Evolutionary conservation across 225 moss, liverwort and hornwort genomes (phyloP).

Genomic region (Bryoerythrophyllum caledonicum): DNA sequence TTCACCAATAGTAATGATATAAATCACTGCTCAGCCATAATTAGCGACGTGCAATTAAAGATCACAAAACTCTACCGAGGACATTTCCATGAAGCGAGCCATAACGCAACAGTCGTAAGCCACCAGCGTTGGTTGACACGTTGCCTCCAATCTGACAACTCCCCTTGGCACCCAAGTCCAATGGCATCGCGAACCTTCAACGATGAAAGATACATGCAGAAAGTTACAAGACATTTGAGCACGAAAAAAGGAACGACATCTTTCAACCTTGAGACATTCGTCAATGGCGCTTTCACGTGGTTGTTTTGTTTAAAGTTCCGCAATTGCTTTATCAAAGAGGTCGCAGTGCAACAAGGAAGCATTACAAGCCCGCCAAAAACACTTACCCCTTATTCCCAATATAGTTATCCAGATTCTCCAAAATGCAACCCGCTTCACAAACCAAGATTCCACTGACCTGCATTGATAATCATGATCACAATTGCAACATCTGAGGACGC

Average conservation of each 20-base stretch:
- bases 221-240: slow-evolving; percentile 18
- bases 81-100: slow-evolving; percentile 96
- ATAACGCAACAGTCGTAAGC: slow-evolving; percentile 87
- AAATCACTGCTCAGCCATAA: slow-evolving; percentile 13
- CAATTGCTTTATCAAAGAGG: background rate
- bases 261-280: slow-evolving; percentile 19
- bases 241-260: slow-evolving; percentile 7
- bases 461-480: slow-evolving; percentile 31
- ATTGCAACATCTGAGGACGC: slow-evolving; percentile 20
- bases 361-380: slow-evolving; percentile 14
- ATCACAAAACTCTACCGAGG: slow-evolving; percentile 56
- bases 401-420: slow-evolving; percentile 83
- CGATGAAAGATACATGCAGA: slow-evolving; percentile 22
- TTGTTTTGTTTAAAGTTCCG: slow-evolving; percentile 1
- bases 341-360: slow-evolving; percentile 8
- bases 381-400: slow-evolving; percentile 71
- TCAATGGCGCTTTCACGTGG: slow-evolving; percentile 20
- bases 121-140: slow-evolving; percentile 96
- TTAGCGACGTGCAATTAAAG: slow-evolving; percentile 12
- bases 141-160: slow-evolving; percentile 99
- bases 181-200: slow-evolving; percentile 86
- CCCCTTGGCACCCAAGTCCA: slow-evolving; percentile 98
- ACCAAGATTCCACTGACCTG: slow-evolving; percentile 93
- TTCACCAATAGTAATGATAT: background rate
- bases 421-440: slow-evolving; percentile 97